Base-by-base conservation (phyloP, 2,329 filamentous ascomycete species). In the Colletotrichum viniferum region DNA sequence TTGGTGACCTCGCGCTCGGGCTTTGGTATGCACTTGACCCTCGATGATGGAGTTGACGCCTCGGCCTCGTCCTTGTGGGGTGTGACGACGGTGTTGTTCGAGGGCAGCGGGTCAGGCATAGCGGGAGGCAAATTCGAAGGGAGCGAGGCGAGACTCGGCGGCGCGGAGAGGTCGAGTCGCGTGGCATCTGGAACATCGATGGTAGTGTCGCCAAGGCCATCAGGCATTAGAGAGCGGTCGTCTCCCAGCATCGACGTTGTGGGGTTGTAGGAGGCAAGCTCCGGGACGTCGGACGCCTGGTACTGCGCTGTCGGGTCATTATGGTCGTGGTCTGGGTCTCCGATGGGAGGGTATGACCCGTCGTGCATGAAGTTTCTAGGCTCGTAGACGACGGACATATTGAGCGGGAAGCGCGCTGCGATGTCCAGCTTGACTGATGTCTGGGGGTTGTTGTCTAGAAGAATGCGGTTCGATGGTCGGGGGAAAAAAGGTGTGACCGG, bases 1-100 rank as follows among this genome's bases (percentile, higher is more conserved):
- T 92, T 92, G 5, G 85, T 85, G 0, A 88, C 87, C 52, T 89
- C 85, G 36, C 92, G 89, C 34, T 90, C 87, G 0, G 91, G 92
- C 79, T 93, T 93, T 5, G 87, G 85, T 16, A 93, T 89, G 5
- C 88, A 83, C 81, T 91, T 91, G 77, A 85, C 83, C 28, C 90
- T 87, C 9, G 82, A 79, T 1, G 79, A 77, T 12, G 78, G 65
- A 14, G 71, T 77, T 66, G 66, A 64, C 38, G 70, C 62, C 74
- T 75, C 65, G 52, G 72, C 65, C 34, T 75, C 63, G 56, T 77
- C 73, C 67, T 74, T 77, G 66, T 43, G 66, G 34, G 52, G 32
- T 12, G 34, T 52, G 43, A 52, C 43, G n/a, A 52, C 36, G 10
- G 21, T 60, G 69, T 77, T 73, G 64, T 76, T 70, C 5, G 79